Evolutionary conservation across 1,284 basidiomycete genomes (phyloP).

Genomic region (Trametes versicolor): DNA sequence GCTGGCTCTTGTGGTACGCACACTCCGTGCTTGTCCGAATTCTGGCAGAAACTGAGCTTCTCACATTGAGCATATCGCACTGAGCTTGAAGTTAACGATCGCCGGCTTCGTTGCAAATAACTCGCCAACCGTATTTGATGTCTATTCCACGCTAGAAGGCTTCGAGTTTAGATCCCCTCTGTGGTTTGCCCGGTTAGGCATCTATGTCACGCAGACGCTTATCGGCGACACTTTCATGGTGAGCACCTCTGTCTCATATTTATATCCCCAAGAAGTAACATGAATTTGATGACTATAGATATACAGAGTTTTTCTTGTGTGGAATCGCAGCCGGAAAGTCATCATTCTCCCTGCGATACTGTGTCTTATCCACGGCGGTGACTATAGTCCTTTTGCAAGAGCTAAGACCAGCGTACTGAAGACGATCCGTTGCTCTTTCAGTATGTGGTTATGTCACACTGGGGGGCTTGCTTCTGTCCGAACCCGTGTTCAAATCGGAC

Average conservation of each 20-base stretch:
- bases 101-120: not conserved
- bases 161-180: too few relatives aligned
- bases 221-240: conserved; percentile 12
- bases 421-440: not conserved
- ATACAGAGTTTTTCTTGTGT: conserved; percentile 5
- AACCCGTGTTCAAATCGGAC: too few relatives aligned
- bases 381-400: not conserved
- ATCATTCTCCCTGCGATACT: not conserved
- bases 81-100: not conserved
- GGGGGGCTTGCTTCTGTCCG: too few relatives aligned
- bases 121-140: too few relatives aligned
- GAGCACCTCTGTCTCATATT: not conserved
- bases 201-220: conserved; percentile 9
- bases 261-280: not conserved
- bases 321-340: not conserved
- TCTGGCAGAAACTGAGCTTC: too few relatives aligned
- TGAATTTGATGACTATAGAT: too few relatives aligned
- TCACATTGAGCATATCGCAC: conserved; percentile 2
- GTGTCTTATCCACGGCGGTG: not conserved
- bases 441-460: not conserved
- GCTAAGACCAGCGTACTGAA: too few relatives aligned
- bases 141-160: too few relatives aligned
- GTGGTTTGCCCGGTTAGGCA: too few relatives aligned
- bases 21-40: too few relatives aligned
- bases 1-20: not conserved